These are phyloP conservation scores for Trichophyton equinum DNA, from an alignment of 2,329 filamentous ascomycete species.

Conservation along the genomic window DNA sequence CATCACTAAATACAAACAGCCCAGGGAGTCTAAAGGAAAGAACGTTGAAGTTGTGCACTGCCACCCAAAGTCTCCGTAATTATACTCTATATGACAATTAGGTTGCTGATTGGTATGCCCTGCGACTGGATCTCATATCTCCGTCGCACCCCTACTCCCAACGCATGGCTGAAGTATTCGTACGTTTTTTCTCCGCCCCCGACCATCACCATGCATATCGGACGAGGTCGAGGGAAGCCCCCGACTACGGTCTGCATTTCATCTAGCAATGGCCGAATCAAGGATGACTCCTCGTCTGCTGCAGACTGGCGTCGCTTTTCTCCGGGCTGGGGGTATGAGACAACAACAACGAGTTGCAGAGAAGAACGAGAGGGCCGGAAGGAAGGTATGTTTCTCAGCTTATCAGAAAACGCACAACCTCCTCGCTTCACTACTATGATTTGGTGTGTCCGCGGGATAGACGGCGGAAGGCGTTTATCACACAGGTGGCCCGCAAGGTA, in stretches of 20 bases:
- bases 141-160: conserved; percentile 60
- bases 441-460: conserved; percentile 48
- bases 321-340: conserved; percentile 29
- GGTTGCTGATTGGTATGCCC: conserved; percentile 64
- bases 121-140: conserved; percentile 72
- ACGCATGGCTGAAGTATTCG: conserved; percentile 49
- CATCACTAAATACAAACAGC: not conserved
- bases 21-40: not conserved
- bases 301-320: conserved; percentile 13
- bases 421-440: conserved; percentile 73
- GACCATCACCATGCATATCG: conserved; percentile 74
- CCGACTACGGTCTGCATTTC: conserved; percentile 57
- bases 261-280: conserved; percentile 61
- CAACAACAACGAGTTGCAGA: conserved; percentile 57
- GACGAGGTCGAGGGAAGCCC: conserved; percentile 56
- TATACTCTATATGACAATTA: conserved; percentile 35
- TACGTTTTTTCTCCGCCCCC: conserved; percentile 57
- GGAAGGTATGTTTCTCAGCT: conserved; percentile 72
- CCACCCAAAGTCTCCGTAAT: not conserved
- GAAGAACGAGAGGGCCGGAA: conserved; percentile 50
- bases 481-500: conserved; percentile 61
- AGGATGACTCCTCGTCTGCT: conserved; percentile 26
- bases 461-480: conserved; percentile 40
- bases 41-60: not conserved
- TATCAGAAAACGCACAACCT: conserved; percentile 70